These are phyloP conservation scores for Colletotrichum ledebouriae DNA, from an alignment of 2,329 filamentous ascomycete genomes.

Conservation along the genomic window DNA sequence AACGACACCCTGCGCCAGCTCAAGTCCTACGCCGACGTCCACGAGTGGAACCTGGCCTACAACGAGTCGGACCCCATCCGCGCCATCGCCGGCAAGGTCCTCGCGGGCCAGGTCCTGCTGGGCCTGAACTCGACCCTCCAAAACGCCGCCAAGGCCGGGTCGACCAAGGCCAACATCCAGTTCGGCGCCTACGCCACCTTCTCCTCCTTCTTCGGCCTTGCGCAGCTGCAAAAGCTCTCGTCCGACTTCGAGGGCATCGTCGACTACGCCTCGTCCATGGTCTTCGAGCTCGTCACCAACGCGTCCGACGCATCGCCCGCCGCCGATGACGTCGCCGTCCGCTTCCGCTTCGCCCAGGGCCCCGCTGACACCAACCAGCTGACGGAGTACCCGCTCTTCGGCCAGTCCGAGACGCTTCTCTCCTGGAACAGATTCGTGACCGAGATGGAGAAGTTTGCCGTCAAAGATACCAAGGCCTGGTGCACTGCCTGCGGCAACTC, in stretches of 20 bases:
- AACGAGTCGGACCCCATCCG: slow-evolving; percentile 78
- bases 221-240: slow-evolving; percentile 64
- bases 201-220: slow-evolving; percentile 73
- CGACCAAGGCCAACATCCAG: slow-evolving; percentile 67
- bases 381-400: slow-evolving; percentile 69
- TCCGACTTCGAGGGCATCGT: slow-evolving; percentile 80
- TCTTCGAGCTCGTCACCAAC: slow-evolving; percentile 78
- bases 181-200: slow-evolving; percentile 74
- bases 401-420: slow-evolving; percentile 66
- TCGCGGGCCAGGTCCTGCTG: slow-evolving; percentile 68
- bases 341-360: slow-evolving; percentile 74
- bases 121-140: slow-evolving; percentile 65
- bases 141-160: slow-evolving; percentile 51
- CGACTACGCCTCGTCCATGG: slow-evolving; percentile 87
- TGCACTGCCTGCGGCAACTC: slow-evolving; percentile 81
- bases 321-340: slow-evolving; percentile 64
- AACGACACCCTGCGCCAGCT: slow-evolving; percentile 71
- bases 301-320: slow-evolving; percentile 61
- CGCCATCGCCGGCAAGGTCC: slow-evolving; percentile 69
- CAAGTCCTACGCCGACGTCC: slow-evolving; percentile 79
- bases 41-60: slow-evolving; percentile 88
- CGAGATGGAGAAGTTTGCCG: slow-evolving; percentile 74
- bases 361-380: slow-evolving; percentile 67
- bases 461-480: slow-evolving; percentile 77
- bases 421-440: slow-evolving; percentile 77